Percentiles rank a stretch among this genome's conserved stretches.
Conservation (phyloP, 257 asterid genomes). For the Salvia miltiorrhiza region DNA sequence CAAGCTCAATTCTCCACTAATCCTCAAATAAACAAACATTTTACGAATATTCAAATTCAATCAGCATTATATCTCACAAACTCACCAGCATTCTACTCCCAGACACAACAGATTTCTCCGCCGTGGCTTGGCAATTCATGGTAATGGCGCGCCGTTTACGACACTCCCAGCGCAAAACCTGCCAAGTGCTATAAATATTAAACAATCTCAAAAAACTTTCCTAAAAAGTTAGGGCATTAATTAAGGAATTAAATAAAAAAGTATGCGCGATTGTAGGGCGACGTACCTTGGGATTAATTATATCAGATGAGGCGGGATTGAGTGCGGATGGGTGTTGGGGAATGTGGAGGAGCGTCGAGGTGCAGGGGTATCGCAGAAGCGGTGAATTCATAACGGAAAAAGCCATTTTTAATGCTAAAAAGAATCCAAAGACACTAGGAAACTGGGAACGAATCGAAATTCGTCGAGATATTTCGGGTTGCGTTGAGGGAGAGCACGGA, state of each 20-base stretch:
- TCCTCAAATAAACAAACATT: neutral
- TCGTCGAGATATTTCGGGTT: constrained; percentile 20
- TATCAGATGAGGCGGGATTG: constrained; percentile 27
- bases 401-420: constrained; percentile 29
- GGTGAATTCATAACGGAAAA: constrained; percentile 20
- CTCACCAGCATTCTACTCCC: constrained; percentile 86
- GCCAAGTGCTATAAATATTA: neutral
- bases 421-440: neutral
- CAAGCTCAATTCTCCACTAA: neutral
- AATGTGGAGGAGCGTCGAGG: constrained; percentile 22
- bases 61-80: constrained; percentile 2
- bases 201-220: neutral
- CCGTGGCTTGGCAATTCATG: constrained; percentile 42
- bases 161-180: constrained; percentile 31
- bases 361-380: constrained; percentile 21
- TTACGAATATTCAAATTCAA: neutral
- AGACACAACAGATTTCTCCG: constrained; percentile 44
- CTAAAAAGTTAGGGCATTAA: neutral
- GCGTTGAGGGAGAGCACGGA: neutral
- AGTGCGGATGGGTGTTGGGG: constrained; percentile 40
- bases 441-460: neutral
- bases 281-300: constrained; percentile 30
- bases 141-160: constrained; percentile 37
- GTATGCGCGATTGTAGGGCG: neutral
- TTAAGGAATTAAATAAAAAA: neutral